Percentiles rank a stretch among this genome's conserved stretches.
Conservation (phyloP, 192 early-diverging fungal species). For the Entomortierella parvispora region DNA sequence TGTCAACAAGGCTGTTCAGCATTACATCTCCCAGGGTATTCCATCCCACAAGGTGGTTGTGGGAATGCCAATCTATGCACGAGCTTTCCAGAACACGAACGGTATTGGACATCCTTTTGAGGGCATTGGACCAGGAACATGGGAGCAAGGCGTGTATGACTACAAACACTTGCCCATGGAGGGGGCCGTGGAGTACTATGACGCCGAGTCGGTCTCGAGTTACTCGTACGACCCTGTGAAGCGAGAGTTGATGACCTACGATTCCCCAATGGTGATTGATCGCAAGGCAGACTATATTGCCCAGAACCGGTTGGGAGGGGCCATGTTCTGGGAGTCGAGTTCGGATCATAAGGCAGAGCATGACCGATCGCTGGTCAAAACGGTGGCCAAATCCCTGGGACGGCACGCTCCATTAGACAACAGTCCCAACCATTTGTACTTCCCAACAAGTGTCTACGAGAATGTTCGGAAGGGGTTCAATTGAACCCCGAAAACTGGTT, state of each 20-base stretch:
- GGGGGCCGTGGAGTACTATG: slow-evolving; percentile 78
- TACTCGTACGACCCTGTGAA: slow-evolving; percentile 80
- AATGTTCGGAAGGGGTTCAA: slow-evolving; percentile 56
- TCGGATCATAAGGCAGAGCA: slow-evolving; percentile 54
- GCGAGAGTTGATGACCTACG: slow-evolving; percentile 85
- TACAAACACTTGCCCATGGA: slow-evolving; percentile 81
- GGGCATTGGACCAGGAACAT: slow-evolving; percentile 82
- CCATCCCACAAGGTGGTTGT: slow-evolving; percentile 87
- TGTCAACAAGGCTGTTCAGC: slow-evolving; percentile 75
- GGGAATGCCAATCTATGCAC: slow-evolving; percentile 92
- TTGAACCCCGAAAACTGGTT: slow-evolving; percentile 11
- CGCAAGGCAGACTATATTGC: slow-evolving; percentile 76
- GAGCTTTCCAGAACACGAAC: slow-evolving; percentile 90
- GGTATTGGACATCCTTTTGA: slow-evolving; percentile 70
- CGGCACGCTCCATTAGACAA: slow-evolving; percentile 41
- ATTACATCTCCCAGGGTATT: slow-evolving; percentile 78
- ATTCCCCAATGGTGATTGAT: slow-evolving; percentile 71
- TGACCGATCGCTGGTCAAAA: slow-evolving; percentile 53
- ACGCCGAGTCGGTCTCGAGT: slow-evolving; percentile 78
- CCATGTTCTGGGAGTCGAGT: slow-evolving; percentile 86
- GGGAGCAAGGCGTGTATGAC: slow-evolving; percentile 94
- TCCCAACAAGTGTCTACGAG: slow-evolving; percentile 58
- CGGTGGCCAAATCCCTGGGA: slow-evolving; percentile 22
- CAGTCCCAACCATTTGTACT: slow-evolving; percentile 57
- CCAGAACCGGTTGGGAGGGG: slow-evolving; percentile 67